phyloP scores from a whole-genome alignment of 352 stramenopile genomes.

The Pythium dissotocum region DNA sequence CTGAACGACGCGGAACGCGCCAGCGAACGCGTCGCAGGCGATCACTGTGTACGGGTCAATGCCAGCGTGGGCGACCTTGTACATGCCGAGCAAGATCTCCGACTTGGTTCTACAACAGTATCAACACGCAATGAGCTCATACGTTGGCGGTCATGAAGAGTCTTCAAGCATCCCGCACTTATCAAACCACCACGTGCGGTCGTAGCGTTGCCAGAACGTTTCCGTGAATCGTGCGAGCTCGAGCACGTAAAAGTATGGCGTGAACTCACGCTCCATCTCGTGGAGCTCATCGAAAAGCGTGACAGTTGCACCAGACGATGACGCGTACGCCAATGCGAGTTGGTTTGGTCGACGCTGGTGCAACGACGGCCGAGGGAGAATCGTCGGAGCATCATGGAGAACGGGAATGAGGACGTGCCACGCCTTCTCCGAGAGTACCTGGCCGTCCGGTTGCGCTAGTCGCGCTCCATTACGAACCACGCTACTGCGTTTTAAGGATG shows the following conservation, averaged over 20 bases:
- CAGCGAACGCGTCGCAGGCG: conserved; percentile 52
- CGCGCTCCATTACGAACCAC: background rate
- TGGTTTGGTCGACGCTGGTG: conserved; percentile 27
- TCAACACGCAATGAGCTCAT: background rate
- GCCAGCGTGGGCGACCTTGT: conserved; percentile 52
- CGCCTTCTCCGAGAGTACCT: conserved; percentile 19
- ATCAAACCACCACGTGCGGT: conserved; percentile 82
- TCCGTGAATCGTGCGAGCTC: conserved; percentile 64
- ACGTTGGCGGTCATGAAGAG: background rate
- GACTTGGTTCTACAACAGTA: conserved; percentile 45
- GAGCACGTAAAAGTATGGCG: conserved; percentile 63
- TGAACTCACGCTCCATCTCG: conserved; percentile 37
- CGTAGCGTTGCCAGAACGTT: conserved; percentile 77
- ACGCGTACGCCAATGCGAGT: conserved; percentile 29
- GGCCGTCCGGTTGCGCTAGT: background rate
- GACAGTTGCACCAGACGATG: background rate
- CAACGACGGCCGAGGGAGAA: conserved; percentile 21
- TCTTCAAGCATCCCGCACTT: conserved; percentile 36
- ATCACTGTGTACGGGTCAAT: conserved; percentile 42
- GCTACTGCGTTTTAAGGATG: conserved; percentile 4
- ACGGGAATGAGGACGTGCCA: conserved; percentile 35
- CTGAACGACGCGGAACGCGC: conserved; percentile 52
- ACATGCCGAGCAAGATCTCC: conserved; percentile 62
- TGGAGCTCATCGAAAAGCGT: conserved; percentile 36
- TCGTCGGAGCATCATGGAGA: conserved; percentile 18